A percentile compares a stretch with the other conserved stretches of the same genome.
phyloP scores from a whole-genome alignment of 2,329 filamentous ascomycete species.

The Aspergillus sp. region DNA sequence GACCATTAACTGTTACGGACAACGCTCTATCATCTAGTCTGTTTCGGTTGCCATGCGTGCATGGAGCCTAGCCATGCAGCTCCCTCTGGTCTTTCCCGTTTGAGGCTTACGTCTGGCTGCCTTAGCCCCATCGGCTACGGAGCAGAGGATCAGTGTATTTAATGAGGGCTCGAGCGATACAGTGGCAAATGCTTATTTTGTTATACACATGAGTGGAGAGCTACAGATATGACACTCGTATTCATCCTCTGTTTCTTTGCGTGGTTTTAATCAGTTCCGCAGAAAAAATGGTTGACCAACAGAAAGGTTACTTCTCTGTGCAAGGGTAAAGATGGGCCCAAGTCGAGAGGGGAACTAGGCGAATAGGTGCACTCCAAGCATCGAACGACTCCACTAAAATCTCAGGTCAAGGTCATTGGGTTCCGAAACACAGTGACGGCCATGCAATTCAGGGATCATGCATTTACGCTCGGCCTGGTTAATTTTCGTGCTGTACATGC shows the following conservation, averaged over 20 bases:
- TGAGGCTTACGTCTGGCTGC: neutral
- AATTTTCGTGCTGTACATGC: neutral
- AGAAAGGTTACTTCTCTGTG: neutral
- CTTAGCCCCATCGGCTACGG: neutral
- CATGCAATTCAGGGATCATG: neutral
- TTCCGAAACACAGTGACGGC: conserved; percentile 1
- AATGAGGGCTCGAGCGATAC: neutral
- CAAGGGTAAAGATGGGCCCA: neutral
- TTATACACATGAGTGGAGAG: neutral
- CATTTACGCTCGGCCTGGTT: neutral
- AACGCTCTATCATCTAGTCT: conserved; percentile 14
- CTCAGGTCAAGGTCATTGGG: neutral
- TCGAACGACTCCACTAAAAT: neutral
- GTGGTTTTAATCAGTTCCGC: neutral
- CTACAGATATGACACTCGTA: neutral
- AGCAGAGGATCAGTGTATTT: neutral
- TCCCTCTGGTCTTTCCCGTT: neutral
- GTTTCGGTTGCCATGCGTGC: conserved; percentile 16
- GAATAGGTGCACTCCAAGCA: neutral
- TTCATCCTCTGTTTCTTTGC: neutral
- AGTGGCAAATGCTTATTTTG: neutral
- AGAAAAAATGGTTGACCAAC: neutral
- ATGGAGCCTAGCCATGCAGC: conserved; percentile 3
- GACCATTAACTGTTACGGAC: conserved; percentile 12
- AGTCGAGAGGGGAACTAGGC: neutral